Percentiles rank a stretch among this genome's conserved stretches.
phyloP scores from a whole-genome alignment of 2,329 filamentous ascomycete species.

The Fusarium papillatum region DNA sequence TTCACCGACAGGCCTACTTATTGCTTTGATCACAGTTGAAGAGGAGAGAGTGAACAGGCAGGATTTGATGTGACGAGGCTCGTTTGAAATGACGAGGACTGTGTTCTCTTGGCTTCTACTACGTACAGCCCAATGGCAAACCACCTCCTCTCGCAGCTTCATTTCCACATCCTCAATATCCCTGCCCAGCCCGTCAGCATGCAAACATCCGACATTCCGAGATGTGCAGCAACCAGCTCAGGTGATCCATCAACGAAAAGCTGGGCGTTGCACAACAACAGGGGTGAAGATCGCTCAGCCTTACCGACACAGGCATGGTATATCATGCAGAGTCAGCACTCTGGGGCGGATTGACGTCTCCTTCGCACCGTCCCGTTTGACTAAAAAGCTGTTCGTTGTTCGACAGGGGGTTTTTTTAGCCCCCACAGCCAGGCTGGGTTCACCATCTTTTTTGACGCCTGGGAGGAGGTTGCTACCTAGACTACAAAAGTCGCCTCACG shows the following conservation, averaged over 20 bases:
- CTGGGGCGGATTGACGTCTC: neutral
- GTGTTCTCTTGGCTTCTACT: neutral
- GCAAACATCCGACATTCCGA: neutral
- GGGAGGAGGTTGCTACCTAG: neutral
- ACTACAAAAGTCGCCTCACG: neutral
- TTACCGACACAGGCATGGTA: conserved; percentile 40
- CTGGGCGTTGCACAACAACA: neutral
- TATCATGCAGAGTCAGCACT: conserved; percentile 30
- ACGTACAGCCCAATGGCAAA: neutral
- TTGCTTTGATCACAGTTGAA: neutral
- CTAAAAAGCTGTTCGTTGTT: neutral
- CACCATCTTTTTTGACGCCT: neutral
- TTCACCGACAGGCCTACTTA: neutral
- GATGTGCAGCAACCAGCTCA: neutral
- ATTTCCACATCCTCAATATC: neutral
- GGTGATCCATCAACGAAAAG: neutral
- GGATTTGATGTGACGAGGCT: neutral
- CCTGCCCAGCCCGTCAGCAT: neutral
- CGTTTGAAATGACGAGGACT: neutral
- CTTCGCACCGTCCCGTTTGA: neutral
- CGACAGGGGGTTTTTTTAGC: neutral
- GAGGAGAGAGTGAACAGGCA: neutral
- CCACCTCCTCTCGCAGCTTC: neutral
- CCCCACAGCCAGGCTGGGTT: neutral
- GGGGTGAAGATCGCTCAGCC: conserved; percentile 10